phyloP scores from a whole-genome alignment of 2,329 filamentous ascomycete genomes.

The Aspergillus calidoustus region DNA sequence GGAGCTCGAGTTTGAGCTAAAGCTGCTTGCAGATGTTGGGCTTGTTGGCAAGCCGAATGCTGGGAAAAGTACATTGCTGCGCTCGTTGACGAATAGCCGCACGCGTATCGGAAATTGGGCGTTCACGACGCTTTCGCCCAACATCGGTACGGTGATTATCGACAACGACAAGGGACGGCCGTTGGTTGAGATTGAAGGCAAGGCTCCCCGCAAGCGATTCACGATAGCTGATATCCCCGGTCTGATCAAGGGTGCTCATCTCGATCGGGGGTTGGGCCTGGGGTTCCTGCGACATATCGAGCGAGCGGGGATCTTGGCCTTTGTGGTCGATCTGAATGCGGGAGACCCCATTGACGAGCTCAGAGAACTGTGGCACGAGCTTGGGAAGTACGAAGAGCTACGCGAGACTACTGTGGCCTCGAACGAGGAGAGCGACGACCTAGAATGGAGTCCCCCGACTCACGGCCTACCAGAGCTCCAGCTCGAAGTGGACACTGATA shows the following conservation, averaged over 20 bases:
- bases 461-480: slow-evolving; percentile 31
- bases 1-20: slow-evolving; percentile 85
- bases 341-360: slow-evolving; percentile 80
- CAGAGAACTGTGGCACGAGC: slow-evolving; percentile 85
- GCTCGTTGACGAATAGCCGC: slow-evolving; percentile 84
- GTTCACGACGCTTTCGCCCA: slow-evolving; percentile 93
- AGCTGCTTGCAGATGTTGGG: slow-evolving; percentile 92
- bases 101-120: slow-evolving; percentile 93
- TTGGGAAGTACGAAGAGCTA: slow-evolving; percentile 82
- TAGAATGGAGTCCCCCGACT: slow-evolving; percentile 53
- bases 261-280: slow-evolving; percentile 87
- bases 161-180: slow-evolving; percentile 84
- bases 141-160: slow-evolving; percentile 92
- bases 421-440: slow-evolving; percentile 65
- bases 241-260: slow-evolving; percentile 86
- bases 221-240: slow-evolving; percentile 96
- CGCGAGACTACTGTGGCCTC: slow-evolving; percentile 73
- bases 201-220: slow-evolving; percentile 73
- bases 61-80: slow-evolving; percentile 89
- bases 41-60: slow-evolving; percentile 95
- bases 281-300: slow-evolving; percentile 94
- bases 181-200: slow-evolving; percentile 52
- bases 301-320: slow-evolving; percentile 87
- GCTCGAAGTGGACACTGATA: slow-evolving; percentile 11
- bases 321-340: slow-evolving; percentile 83